Percentiles rank a stretch among this genome's conserved stretches.
phyloP scores from a whole-genome alignment of 805 yeast species.

The Metschnikowia borealis region DNA sequence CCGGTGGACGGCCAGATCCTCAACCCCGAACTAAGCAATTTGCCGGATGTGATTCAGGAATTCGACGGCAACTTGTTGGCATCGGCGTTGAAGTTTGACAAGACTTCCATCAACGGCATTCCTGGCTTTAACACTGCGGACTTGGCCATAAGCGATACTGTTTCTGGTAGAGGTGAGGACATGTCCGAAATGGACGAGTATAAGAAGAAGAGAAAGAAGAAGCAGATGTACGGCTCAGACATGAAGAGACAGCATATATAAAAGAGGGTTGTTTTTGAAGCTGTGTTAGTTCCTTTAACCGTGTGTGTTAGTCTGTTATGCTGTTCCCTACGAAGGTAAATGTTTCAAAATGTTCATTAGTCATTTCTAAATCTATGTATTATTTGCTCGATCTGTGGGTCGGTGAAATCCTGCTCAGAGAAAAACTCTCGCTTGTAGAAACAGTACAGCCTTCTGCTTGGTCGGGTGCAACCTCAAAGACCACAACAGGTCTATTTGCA shows the following conservation, averaged over 20 bases:
- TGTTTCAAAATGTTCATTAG: not conserved
- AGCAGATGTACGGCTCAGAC: conserved; percentile 34
- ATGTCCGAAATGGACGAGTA: conserved; percentile 36
- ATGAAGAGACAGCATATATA: conserved; percentile 35
- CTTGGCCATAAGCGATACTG: conserved; percentile 55
- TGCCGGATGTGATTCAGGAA: conserved; percentile 45
- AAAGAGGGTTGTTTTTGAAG: no score
- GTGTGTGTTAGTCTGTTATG: no score
- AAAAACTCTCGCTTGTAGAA: not conserved
- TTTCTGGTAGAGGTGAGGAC: conserved; percentile 39
- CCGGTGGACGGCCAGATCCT: conserved; percentile 34
- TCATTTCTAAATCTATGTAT: not conserved
- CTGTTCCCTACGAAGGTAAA: no score
- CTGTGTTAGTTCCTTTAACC: no score
- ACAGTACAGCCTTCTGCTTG: not conserved
- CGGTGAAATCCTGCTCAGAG: not conserved
- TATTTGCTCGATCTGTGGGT: not conserved
- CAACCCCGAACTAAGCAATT: conserved; percentile 34
- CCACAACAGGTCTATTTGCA: no score
- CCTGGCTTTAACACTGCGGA: conserved; percentile 72
- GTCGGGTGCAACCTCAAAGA: no score
- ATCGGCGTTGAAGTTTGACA: conserved; percentile 55
- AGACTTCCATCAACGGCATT: conserved; percentile 63
- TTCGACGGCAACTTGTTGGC: conserved; percentile 48
- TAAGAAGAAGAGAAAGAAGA: conserved; percentile 34